Evolutionary conservation across 2,329 filamentous ascomycete genomes (phyloP).

Genomic region (Huntiella moniliformis): DNA sequence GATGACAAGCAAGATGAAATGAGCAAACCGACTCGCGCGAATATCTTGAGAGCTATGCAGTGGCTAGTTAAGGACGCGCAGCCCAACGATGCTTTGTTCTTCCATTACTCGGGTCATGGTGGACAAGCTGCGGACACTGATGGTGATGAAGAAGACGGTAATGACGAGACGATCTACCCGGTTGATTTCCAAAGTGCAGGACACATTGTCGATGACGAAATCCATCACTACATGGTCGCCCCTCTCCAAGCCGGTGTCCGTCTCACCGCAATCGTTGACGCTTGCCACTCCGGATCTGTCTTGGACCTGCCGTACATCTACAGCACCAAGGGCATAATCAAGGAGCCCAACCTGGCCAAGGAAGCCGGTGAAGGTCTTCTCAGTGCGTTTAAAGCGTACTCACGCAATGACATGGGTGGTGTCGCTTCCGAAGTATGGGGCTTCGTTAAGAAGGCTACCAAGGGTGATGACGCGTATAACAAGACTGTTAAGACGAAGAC

Average conservation of each 20-base stretch:
- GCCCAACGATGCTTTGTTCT: constrained; percentile 59
- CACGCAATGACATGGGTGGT: constrained; percentile 63
- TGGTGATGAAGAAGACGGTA: constrained; percentile 61
- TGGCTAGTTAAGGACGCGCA: constrained; percentile 55
- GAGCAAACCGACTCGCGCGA: constrained; percentile 55
- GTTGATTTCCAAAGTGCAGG: constrained; percentile 52
- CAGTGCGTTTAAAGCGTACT: constrained; percentile 57
- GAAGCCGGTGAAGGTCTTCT: constrained; percentile 58
- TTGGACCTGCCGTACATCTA: constrained; percentile 66
- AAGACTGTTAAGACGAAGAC: constrained; percentile 77
- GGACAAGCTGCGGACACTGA: constrained; percentile 56
- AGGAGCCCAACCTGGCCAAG: constrained; percentile 65
- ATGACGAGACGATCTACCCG: constrained; percentile 63
- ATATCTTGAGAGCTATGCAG: constrained; percentile 56
- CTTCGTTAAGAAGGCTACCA: constrained; percentile 49
- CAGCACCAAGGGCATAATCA: constrained; percentile 61
- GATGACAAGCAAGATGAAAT: constrained; percentile 52
- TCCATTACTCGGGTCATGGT: constrained; percentile 62
- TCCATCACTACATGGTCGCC: constrained; percentile 59
- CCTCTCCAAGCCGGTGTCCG: constrained; percentile 68
- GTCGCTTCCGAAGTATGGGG: constrained; percentile 66
- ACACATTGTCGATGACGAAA: constrained; percentile 62
- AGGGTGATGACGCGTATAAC: constrained; percentile 61
- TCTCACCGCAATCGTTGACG: constrained; percentile 66
- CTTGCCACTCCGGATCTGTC: constrained; percentile 60